Conservation (phyloP, 2,329 filamentous ascomycete genomes). For the Cordyceps militaris region DNA sequence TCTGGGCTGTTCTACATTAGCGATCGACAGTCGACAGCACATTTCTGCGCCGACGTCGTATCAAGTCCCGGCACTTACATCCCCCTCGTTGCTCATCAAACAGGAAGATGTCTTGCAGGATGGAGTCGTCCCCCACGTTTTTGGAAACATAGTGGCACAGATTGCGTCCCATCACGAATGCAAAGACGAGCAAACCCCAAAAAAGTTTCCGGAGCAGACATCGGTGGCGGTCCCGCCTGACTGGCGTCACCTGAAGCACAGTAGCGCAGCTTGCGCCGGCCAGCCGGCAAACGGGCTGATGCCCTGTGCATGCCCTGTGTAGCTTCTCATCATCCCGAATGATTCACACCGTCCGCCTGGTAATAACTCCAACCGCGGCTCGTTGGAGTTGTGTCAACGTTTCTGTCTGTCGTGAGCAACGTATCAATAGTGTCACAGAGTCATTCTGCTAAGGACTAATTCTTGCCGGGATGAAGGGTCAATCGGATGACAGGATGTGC, state of each 20-base stretch:
- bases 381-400: background rate
- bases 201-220: background rate
- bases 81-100: conserved; percentile 1
- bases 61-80: background rate
- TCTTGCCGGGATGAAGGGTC: background rate
- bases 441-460: background rate
- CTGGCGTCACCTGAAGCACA: background rate
- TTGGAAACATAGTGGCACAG: background rate
- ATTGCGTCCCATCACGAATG: background rate
- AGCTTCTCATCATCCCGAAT: background rate
- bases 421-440: conserved; percentile 1
- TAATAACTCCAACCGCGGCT: background rate
- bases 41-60: background rate
- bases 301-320: background rate
- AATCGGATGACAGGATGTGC: background rate
- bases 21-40: background rate
- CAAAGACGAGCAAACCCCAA: background rate
- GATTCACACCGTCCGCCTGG: background rate
- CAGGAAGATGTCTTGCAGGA: background rate
- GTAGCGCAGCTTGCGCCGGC: background rate
- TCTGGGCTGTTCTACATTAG: background rate
- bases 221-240: background rate
- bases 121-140: background rate
- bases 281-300: background rate
- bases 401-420: background rate